Evolutionary conservation across 2,329 filamentous ascomycete species (phyloP), one percentile per base, ranked within the genome.

Genomic region (Pseudodiploospora longispora): DNA sequence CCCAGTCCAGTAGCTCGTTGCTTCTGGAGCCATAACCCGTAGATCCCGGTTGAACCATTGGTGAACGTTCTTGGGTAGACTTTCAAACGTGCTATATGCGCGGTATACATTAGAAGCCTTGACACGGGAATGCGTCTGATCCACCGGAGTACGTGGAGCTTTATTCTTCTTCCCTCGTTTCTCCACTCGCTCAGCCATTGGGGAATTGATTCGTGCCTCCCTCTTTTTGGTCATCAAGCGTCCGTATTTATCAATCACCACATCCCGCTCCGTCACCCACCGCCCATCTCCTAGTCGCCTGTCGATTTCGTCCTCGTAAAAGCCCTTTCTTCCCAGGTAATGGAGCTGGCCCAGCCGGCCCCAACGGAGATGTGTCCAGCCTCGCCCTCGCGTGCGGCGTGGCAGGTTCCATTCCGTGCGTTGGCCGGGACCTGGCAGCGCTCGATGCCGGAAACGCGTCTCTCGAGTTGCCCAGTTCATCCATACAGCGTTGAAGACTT

Each of bases 401-500:
- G 47, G 51, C 4, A 47, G 10, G 38, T 55, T 57, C 55, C 52
- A 57, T 40, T 54, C 51, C 1, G 53, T 57, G 8, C 49, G 50
- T 34, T 54, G 53, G 34, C 55, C 55, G 4, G 45, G 42, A 1
- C 52, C 53, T 0, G 55, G 55, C 1, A 56, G 40, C 2, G 53
- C 42, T 3, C 46, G 53, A 44, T 57, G 55, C 10, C 53, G 51
- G 27, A 57, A 57, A 5, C 46, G 52, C 1, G 51, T 57, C 39
- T 59, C 57, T 10, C 51, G 49, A 27, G 58, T 55, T 2, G 44
- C 42, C 57, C 57, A 59, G 33, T 59, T 59, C 50, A 59, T 51
- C 55, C 57, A 59, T 1, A 55, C 50, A 10, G 55, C 57, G 8
- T 58, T 59, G 36, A 53, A 57, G 10, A 59, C 37, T 36, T 59